Base-by-base conservation (phyloP, 257 asterid genomes). In the Ocimum tenuiflorum region DNA sequence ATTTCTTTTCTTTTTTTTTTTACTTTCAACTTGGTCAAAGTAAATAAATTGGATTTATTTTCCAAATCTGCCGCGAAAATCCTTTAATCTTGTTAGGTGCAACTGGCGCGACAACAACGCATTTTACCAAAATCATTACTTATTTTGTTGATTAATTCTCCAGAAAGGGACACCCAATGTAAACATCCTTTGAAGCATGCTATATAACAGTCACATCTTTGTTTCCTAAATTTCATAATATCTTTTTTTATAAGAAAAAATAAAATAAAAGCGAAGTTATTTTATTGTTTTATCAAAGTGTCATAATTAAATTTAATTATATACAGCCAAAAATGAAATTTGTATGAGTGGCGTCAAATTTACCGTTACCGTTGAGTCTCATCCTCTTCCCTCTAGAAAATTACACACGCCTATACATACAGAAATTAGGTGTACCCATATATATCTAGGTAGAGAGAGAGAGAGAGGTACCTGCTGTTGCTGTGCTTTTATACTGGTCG, bases 401-500 rank as follows among this genome's bases (percentile, higher is more conserved):
- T 60, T 77, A 58, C 60, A 22, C 10, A 42, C 54, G 24, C 60
- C 43, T 15, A 57, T 56, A 60, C 50, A 65, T 68, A 58, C 46
- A 65, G 51, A 14, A 58, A 46, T 65, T 75, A 58, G 51, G 41
- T 43, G 49, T 51, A 31, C 51, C 45, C 1, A 9, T 38, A 65
- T 55, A 65, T 33, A 65, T 68, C 39, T 29, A 65, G 36, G 33
- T 68, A 74, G 69, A 76, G 75, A 72, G 36, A 56, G 73, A 67
- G 41, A 75, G 83, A 36, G 65, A 57, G 65, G 55, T 75, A 45
- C 64, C 59, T 74, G 75, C 63, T 47, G 73, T 64, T 50, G 72
- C 68, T 66, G 75, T 67, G 74, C 87, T 75, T 78, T 78, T 48
- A 67, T 54, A 52, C n/a, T 77, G 75, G 75, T 81, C 77, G 69